Evolutionary conservation across 2,329 filamentous ascomycete species (phyloP).

Genomic region (Neofusicoccum kwambonambiense): DNA sequence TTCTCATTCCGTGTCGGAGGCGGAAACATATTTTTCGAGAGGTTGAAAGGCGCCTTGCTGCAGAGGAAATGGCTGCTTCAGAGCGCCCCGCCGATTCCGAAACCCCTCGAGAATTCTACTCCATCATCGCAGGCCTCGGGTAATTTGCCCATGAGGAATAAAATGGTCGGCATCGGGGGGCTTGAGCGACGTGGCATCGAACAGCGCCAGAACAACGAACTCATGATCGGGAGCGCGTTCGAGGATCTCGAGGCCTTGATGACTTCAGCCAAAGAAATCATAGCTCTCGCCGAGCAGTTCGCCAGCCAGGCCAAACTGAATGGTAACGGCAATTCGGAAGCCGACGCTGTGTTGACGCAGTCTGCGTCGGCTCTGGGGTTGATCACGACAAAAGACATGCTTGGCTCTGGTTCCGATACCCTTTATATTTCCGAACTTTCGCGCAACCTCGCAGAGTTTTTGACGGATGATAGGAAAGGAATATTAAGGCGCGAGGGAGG

Average conservation of each 20-base stretch:
- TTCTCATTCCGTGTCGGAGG: conserved; percentile 88
- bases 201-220: conserved; percentile 86
- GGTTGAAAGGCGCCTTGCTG: conserved; percentile 80
- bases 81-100: conserved; percentile 83
- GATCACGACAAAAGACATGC: conserved; percentile 93
- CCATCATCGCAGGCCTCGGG: not conserved
- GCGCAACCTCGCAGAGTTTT: conserved; percentile 39
- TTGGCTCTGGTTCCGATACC: conserved; percentile 74
- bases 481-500: conserved; percentile 37
- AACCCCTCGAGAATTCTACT: conserved; percentile 41
- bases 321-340: conserved; percentile 61
- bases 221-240: conserved; percentile 89
- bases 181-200: conserved; percentile 83
- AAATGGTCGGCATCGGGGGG: conserved; percentile 84
- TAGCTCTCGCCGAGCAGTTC: conserved; percentile 87
- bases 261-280: conserved; percentile 95
- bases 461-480: conserved; percentile 38
- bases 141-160: conserved; percentile 38
- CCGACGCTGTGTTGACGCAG: conserved; percentile 73
- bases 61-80: conserved; percentile 96
- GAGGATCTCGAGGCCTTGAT: conserved; percentile 95
- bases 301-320: conserved; percentile 63
- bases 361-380: conserved; percentile 82
- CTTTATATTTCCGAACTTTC: conserved; percentile 73
- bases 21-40: conserved; percentile 85